Base-by-base conservation (phyloP, 2,329 filamentous ascomycete genomes). In the Penicillium griseofulvum region DNA sequence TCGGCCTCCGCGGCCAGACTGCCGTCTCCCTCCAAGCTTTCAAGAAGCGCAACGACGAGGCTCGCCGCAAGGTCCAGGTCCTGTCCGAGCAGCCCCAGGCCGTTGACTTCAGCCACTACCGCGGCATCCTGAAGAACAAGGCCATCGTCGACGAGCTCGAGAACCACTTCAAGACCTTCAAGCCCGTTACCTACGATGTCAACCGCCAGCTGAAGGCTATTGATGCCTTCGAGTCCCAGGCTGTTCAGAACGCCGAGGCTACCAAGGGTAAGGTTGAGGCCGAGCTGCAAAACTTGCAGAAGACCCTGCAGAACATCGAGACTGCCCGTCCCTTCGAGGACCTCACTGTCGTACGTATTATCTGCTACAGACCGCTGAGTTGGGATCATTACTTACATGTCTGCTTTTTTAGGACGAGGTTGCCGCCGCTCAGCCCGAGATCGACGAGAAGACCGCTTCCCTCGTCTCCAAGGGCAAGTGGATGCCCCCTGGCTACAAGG, bases 11-110 rank as follows among this genome's bases (percentile, higher is more conserved):
- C 78, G 94, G 94, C 77, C 90, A 91, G 82, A 99, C 94, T 68
- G 92, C 90, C 68, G 81, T 88, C 71, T 89, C 93, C 60, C 91
- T 99, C 60, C 88, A 93, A 77, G 85, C 90, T 65, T 99, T 99
- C 88, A 99, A 99, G 87, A 94, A 96, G 87, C 92, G 94, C 81
- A 97, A 97, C 84, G 94, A 99, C 76, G 92, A 97, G 76, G 93
- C 91, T 74, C 92, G 93, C 80, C 93, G 94, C 82, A 93, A 93
- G 81, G 84, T 99, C 60, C 86, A 89, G 78, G 71, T 85, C 61
- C 90, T 99, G 56, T 87, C 85, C 62, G 91, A 96, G 79, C 87
- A 89, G 75, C 81, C 93, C 64, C 90, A 91, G 71, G 85, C 85
- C 56, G 86, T 99, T 80, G 91, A 99, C 84, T 97, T 99, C 80